Evolutionary conservation across 768 basidiomycete species (phyloP).

Genomic region (Lentinus tigrinus): DNA sequence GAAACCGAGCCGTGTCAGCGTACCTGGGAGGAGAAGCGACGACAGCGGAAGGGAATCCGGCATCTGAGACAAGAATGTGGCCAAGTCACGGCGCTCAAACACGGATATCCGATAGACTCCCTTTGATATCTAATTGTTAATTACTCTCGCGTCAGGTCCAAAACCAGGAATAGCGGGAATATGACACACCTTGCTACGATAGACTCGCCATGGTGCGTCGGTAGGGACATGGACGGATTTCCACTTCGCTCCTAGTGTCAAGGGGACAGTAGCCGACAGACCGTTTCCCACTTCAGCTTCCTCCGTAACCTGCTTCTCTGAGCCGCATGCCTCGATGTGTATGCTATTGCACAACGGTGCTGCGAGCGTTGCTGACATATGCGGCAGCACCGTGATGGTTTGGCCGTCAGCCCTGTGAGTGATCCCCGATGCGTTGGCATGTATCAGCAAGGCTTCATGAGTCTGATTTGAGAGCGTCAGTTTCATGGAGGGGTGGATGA

Average conservation of each 20-base stretch:
- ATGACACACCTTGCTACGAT: constrained; percentile 48
- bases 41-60: constrained; percentile 70
- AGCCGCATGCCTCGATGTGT: not conserved
- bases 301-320: not conserved
- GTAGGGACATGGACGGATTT: constrained; percentile 39
- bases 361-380: not conserved
- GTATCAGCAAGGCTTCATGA: not conserved
- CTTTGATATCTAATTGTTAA: constrained; percentile 46
- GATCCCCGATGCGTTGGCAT: not conserved
- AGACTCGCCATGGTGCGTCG: constrained; percentile 58
- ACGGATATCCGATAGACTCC: constrained; percentile 50
- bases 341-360: not conserved
- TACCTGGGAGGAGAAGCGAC: constrained; percentile 76
- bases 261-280: constrained; percentile 3
- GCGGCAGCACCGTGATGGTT: not conserved
- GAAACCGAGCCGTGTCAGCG: constrained; percentile 22
- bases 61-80: constrained; percentile 58
- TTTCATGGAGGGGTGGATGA: not conserved
- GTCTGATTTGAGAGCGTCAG: not conserved
- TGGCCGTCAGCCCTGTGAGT: not conserved
- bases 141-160: too few relatives aligned
- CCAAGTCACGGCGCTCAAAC: constrained; percentile 56
- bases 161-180: too few relatives aligned
- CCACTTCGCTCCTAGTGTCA: constrained; percentile 42
- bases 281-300: too few relatives aligned